phyloP scores from a whole-genome alignment of 495 filamentous ascomycete genomes.

The Endocarpon pusillum region DNA sequence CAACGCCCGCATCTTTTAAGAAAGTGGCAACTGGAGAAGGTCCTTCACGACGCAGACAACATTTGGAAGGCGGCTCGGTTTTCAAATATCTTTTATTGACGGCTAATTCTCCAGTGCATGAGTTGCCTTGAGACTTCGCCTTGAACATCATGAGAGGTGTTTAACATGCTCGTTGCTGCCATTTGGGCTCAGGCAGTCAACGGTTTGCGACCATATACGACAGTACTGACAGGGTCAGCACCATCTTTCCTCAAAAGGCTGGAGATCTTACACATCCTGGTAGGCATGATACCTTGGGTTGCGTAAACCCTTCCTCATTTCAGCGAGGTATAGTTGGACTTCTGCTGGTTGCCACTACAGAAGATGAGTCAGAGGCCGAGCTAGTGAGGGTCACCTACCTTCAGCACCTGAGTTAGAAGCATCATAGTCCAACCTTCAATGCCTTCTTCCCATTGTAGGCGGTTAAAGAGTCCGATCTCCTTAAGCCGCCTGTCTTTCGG shows the following conservation, averaged over 20 bases:
- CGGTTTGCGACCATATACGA: conserved; percentile 1
- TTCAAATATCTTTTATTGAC: too few relatives aligned
- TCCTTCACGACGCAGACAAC: too few relatives aligned
- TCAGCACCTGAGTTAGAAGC: conserved; percentile 38
- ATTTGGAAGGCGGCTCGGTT: too few relatives aligned
- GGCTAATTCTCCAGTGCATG: too few relatives aligned
- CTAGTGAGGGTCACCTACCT: conserved; percentile 8
- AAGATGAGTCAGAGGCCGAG: background rate
- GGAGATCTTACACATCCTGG: conserved; percentile 4
- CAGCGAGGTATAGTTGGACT: background rate
- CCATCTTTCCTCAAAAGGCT: background rate
- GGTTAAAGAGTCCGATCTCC: conserved; percentile 45
- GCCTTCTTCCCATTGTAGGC: conserved; percentile 40
- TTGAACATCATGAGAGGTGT: too few relatives aligned
- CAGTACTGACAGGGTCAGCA: background rate
- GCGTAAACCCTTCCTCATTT: background rate
- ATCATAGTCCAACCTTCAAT: conserved; percentile 40
- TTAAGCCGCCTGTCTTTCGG: conserved; percentile 45
- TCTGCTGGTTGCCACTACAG: conserved; percentile 1
- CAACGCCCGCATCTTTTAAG: too few relatives aligned
- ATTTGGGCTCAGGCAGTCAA: too few relatives aligned
- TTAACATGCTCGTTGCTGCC: too few relatives aligned
- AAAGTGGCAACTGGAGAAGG: too few relatives aligned
- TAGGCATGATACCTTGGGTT: conserved; percentile 11
- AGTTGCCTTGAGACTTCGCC: too few relatives aligned